These are phyloP conservation scores for Hypoxylon lienhwacheense DNA, from an alignment of 495 filamentous ascomycete species.

Conservation along the genomic window DNA sequence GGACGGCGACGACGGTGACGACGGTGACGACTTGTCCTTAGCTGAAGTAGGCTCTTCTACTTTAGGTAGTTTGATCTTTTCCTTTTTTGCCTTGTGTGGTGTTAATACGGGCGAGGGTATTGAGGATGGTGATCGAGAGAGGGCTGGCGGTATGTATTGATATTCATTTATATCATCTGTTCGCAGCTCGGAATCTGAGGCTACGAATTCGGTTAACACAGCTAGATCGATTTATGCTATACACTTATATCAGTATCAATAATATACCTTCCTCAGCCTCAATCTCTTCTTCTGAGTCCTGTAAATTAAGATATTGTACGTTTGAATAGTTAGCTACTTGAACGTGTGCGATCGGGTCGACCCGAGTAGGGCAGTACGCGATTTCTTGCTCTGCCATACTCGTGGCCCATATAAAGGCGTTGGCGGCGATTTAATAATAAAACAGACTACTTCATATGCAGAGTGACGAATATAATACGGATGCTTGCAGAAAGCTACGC, in stretches of 20 bases:
- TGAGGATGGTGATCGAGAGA: not conserved
- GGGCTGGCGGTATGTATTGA: constrained; percentile 3
- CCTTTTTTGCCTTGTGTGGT: constrained; percentile 29
- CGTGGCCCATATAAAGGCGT: constrained; percentile 12
- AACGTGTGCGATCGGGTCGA: constrained; percentile 41
- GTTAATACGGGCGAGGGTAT: constrained; percentile 8
- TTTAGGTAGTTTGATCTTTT: constrained; percentile 9
- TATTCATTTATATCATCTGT: constrained; percentile 21
- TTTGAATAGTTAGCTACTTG: constrained; percentile 46
- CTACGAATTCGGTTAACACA: constrained; percentile 23
- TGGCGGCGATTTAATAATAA: constrained; percentile 17
- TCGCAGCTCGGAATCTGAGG: constrained; percentile 16
- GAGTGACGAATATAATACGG: constrained; percentile 28
- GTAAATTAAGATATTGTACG: constrained; percentile 41
- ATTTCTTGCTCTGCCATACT: constrained; percentile 39
- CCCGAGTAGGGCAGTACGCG: constrained; percentile 45
- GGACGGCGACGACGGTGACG: not conserved
- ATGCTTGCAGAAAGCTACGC: constrained; percentile 26
- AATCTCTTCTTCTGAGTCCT: constrained; percentile 42
- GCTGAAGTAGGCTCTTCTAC: constrained; percentile 6
- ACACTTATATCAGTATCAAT: too few species aligned
- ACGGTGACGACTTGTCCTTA: constrained; percentile 1
- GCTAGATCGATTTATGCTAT: constrained; percentile 1
- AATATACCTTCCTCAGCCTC: constrained; percentile 35
- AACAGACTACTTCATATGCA: constrained; percentile 19